Conservation (phyloP, 2,329 filamentous ascomycete genomes). For the Drechslerella coelobrocha region DNA sequence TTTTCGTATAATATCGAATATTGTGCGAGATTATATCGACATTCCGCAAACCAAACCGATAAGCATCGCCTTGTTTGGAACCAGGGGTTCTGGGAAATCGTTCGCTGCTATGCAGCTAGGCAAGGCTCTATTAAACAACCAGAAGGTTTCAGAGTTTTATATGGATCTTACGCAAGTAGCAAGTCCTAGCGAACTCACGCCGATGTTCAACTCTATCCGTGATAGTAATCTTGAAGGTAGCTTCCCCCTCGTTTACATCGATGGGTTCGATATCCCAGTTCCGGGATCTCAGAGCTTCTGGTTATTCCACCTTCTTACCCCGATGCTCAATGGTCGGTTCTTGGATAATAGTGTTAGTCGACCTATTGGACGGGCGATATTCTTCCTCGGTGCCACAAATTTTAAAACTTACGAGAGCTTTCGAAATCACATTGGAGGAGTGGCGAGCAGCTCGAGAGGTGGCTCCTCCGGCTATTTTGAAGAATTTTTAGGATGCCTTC, state of each 20-base stretch:
- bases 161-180: constrained; percentile 35
- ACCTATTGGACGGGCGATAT: constrained; percentile 33
- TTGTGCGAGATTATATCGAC: constrained; percentile 33
- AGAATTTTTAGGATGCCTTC: constrained; percentile 38
- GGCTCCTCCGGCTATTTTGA: constrained; percentile 17
- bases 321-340: constrained; percentile 33
- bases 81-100: constrained; percentile 26
- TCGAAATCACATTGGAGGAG: constrained; percentile 20
- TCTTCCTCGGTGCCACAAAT: constrained; percentile 33
- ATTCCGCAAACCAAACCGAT: constrained; percentile 34
- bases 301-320: constrained; percentile 28
- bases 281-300: constrained; percentile 27
- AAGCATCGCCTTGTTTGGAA: constrained; percentile 32
- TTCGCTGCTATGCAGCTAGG: constrained; percentile 30
- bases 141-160: constrained; percentile 14
- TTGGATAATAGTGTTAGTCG: constrained; percentile 28
- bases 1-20: constrained; percentile 33
- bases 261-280: constrained; percentile 25
- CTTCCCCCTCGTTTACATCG: constrained; percentile 36
- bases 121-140: constrained; percentile 11
- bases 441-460: neutral
- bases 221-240: constrained; percentile 36
- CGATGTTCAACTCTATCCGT: constrained; percentile 35
- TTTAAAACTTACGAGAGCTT: constrained; percentile 41
- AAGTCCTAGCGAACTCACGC: constrained; percentile 13